Conservation (phyloP, 1,139 yeast genomes). For the Geotrichum macrosporum region DNA sequence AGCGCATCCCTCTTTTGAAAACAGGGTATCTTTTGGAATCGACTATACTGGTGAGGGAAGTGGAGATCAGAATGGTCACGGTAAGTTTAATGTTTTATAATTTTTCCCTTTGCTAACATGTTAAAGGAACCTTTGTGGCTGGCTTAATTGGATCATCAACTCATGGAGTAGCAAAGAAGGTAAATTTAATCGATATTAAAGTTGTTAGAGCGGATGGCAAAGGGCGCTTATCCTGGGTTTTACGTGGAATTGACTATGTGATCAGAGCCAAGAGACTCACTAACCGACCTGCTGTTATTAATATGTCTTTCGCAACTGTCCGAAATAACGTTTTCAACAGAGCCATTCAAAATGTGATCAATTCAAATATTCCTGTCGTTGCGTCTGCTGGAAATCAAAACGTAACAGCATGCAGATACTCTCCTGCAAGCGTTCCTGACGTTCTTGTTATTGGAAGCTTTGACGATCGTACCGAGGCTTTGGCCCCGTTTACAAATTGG, state of each 20-base stretch:
- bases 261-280: conserved; percentile 39
- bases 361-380: conserved; percentile 69
- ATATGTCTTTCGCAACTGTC: conserved; percentile 71
- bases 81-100: conserved; percentile 23
- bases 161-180: conserved; percentile 76
- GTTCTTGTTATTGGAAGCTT: conserved; percentile 86
- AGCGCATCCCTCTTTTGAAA: conserved; percentile 58
- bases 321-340: conserved; percentile 61
- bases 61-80: conserved; percentile 68
- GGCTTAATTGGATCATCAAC: conserved; percentile 77
- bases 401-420: conserved; percentile 67
- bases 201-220: conserved; percentile 61
- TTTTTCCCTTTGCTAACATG: background rate
- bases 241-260: conserved; percentile 68
- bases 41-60: conserved; percentile 60
- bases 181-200: conserved; percentile 62
- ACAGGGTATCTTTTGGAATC: conserved; percentile 54
- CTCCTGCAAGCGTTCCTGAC: conserved; percentile 70
- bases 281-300: conserved; percentile 60
- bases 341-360: conserved; percentile 67
- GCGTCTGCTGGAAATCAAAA: conserved; percentile 88
- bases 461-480: conserved; percentile 61
- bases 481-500: conserved; percentile 81
- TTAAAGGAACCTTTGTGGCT: conserved; percentile 75
- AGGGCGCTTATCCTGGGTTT: conserved; percentile 57